Evolutionary conservation across 2,329 filamentous ascomycete species (phyloP).

Genomic region (Penicillium brasilianum): DNA sequence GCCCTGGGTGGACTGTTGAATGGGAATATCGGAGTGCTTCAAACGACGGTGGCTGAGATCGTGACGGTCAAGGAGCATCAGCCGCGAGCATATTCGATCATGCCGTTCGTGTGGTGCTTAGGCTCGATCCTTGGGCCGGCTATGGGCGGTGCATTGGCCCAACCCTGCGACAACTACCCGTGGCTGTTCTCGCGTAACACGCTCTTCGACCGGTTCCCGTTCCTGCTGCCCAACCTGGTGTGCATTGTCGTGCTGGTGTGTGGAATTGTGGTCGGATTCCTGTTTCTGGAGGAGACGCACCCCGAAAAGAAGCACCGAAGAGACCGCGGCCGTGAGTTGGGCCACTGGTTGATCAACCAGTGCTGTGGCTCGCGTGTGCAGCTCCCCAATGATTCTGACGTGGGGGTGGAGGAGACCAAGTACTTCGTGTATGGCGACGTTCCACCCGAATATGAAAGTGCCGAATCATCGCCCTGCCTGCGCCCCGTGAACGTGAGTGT

Average conservation of each 20-base stretch:
- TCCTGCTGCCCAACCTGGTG: conserved; percentile 89
- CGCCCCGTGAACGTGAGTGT: conserved; percentile 33
- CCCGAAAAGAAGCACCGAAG: conserved; percentile 75
- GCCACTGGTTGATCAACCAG: conserved; percentile 66
- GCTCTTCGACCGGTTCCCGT: conserved; percentile 86
- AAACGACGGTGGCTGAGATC: conserved; percentile 93
- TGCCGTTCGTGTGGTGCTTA: conserved; percentile 98
- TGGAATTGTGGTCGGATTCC: conserved; percentile 76
- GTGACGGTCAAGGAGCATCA: conserved; percentile 93
- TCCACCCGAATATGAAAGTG: conserved; percentile 70
- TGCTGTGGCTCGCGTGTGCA: conserved; percentile 37
- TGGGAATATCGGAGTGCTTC: conserved; percentile 93
- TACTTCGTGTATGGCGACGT: conserved; percentile 65
- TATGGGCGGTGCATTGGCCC: conserved; percentile 86
- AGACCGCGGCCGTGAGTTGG: conserved; percentile 77
- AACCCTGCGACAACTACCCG: conserved; percentile 84
- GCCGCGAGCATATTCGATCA: conserved; percentile 91
- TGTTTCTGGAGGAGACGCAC: conserved; percentile 96
- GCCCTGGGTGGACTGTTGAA: conserved; percentile 91
- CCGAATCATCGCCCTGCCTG: conserved; percentile 59
- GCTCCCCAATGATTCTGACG: conserved; percentile 55
- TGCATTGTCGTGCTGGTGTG: conserved; percentile 78
- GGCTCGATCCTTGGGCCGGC: conserved; percentile 93
- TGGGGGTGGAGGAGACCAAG: conserved; percentile 28
- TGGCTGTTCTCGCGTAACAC: conserved; percentile 71